Conservation (phyloP, 169 alveolate genomes). For the Cryptosporidium canis region DNA sequence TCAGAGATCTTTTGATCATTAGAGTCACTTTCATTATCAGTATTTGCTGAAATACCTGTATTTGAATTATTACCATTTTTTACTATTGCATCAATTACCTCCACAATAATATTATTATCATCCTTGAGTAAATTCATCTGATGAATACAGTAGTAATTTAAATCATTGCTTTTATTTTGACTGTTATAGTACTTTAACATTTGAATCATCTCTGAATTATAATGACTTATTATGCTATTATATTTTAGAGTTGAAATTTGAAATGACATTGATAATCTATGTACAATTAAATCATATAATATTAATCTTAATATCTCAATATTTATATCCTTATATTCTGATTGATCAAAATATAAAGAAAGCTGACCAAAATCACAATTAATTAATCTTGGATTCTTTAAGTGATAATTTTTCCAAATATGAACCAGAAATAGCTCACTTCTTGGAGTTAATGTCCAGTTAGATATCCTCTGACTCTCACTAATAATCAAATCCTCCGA, state of each 20-base stretch:
- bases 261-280: slow-evolving; percentile 65
- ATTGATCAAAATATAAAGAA: background rate
- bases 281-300: slow-evolving; percentile 44
- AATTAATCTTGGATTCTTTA: background rate
- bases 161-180: background rate
- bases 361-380: background rate
- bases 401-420: slow-evolving; percentile 22
- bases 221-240: background rate
- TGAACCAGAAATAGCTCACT: slow-evolving; percentile 41
- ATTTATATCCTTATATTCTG: slow-evolving; percentile 24
- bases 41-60: background rate
- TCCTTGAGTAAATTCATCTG: slow-evolving; percentile 35
- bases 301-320: slow-evolving; percentile 37
- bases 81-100: slow-evolving; percentile 18
- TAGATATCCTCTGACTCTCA: slow-evolving; percentile 20
- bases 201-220: slow-evolving; percentile 53
- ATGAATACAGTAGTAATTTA: slow-evolving; percentile 28
- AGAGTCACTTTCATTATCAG: background rate
- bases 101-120: slow-evolving; percentile 51
- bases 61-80: background rate
- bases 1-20: background rate
- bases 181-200: slow-evolving; percentile 32
- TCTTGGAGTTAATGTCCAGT: slow-evolving; percentile 69
- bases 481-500: background rate
- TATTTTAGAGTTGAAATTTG: slow-evolving; percentile 11